Conservation (phyloP, 176 grass and related monocot genomes). For the Echinochloa phyllopogon region DNA sequence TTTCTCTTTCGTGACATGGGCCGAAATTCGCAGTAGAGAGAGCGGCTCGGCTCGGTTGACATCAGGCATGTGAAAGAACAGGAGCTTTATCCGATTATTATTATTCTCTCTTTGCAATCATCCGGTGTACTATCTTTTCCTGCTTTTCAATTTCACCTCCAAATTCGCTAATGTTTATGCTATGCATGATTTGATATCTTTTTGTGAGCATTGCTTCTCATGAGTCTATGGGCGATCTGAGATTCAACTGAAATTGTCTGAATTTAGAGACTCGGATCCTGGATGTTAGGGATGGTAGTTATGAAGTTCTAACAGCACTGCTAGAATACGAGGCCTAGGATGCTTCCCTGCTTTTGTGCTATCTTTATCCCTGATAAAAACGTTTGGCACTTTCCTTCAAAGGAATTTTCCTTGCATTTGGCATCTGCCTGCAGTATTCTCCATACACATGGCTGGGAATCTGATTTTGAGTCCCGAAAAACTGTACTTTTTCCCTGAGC, state of each 20-base stretch:
- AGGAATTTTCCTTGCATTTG: constrained; percentile 46
- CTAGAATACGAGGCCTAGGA: constrained; percentile 39
- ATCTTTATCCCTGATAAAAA: constrained; percentile 44
- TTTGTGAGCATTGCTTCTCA: neutral
- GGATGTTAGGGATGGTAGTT: neutral
- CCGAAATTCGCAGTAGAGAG: constrained; percentile 3
- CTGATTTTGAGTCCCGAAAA: constrained; percentile 51
- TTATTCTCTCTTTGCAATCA: neutral
- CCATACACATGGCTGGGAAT: constrained; percentile 43
- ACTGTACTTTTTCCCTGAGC: constrained; percentile 38
- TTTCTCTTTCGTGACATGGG: constrained; percentile 41
- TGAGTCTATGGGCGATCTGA: neutral
- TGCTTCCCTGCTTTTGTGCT: constrained; percentile 25
- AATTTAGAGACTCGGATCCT: neutral
- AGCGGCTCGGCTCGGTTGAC: constrained; percentile 8
- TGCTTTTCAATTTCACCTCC: neutral
- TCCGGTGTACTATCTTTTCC: neutral
- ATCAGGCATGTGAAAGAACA: constrained; percentile 30
- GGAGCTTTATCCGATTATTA: constrained; percentile 20
- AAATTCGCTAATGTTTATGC: neutral
- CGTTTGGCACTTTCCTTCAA: constrained; percentile 41
- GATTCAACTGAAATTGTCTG: neutral
- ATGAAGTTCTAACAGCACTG: neutral
- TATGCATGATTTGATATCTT: neutral
- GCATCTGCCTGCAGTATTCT: constrained; percentile 44